These are phyloP conservation scores for Rutidosis leptorrhynchoides DNA, from an alignment of 129 eudicot species.

Conservation along the genomic window DNA sequence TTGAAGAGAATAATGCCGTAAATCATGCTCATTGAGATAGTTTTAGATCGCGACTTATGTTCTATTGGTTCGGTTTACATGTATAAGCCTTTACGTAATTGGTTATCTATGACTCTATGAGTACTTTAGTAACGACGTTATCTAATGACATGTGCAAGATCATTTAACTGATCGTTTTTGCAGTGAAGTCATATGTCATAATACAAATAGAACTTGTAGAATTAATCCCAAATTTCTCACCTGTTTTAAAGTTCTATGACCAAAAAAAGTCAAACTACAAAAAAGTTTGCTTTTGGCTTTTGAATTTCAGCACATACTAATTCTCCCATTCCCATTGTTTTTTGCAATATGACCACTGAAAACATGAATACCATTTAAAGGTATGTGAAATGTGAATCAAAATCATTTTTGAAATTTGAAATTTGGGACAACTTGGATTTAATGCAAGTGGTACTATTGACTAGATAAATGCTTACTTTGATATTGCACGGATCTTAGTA, in stretches of 20 bases:
- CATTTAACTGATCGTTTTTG: neutral
- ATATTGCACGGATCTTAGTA: neutral
- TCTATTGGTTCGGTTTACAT: neutral
- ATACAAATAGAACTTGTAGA: neutral
- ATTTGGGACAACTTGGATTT: neutral
- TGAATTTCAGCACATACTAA: slow-evolving; percentile 7
- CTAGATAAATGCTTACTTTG: neutral
- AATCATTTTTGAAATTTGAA: slow-evolving; percentile 8
- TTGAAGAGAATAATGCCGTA: slow-evolving; percentile 21
- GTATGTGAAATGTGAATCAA: slow-evolving; percentile 8
- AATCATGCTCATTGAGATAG: neutral
- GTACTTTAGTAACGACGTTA: neutral
- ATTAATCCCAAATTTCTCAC: neutral
- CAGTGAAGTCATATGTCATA: slow-evolving; percentile 11
- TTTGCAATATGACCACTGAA: slow-evolving; percentile 10
- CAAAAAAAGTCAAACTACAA: slow-evolving; percentile 14
- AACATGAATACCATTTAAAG: slow-evolving; percentile 2
- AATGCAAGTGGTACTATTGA: slow-evolving; percentile 2
- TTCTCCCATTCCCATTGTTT: slow-evolving; percentile 14
- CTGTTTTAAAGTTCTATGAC: neutral
- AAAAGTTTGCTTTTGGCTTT: slow-evolving; percentile 17
- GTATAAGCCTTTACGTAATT: neutral
- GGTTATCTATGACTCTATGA: neutral
- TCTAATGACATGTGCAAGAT: neutral
- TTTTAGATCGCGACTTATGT: neutral